Conservation (phyloP, 192 early-diverging fungal genomes). For the Backusella liffmaniae region DNA sequence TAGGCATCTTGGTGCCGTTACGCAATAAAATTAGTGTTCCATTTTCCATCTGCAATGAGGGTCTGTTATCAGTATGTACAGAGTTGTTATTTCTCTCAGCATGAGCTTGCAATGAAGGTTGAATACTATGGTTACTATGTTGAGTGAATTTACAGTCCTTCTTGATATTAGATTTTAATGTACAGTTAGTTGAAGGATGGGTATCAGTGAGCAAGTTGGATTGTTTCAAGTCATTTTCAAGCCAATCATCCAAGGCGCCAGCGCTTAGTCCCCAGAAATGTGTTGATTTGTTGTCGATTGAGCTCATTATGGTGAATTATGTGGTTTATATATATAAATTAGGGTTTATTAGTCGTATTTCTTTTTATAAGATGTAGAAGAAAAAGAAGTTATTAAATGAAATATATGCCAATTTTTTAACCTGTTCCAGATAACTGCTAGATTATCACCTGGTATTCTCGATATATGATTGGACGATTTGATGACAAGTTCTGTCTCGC, state of each 20-base stretch:
- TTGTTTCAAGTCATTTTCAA: conserved; percentile 24
- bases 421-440: neutral
- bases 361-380: neutral
- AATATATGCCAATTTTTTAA: neutral
- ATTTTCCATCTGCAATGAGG: neutral
- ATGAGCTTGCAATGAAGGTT: neutral
- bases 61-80: neutral
- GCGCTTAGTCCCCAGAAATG: conserved; percentile 4
- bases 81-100: neutral
- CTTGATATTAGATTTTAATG: neutral
- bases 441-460: conserved; percentile 21
- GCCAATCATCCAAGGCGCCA: conserved; percentile 24
- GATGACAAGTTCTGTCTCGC: conserved; percentile 27
- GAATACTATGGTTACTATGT: neutral
- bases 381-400: conserved; percentile 2
- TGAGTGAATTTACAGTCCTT: neutral
- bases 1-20: neutral
- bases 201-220: conserved; percentile 9
- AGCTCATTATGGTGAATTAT: conserved; percentile 2
- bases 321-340: neutral
- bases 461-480: conserved; percentile 16
- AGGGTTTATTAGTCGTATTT: neutral
- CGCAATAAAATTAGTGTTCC: neutral
- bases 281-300: neutral
- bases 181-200: neutral